Conservation (phyloP, 176 grass and related monocot genomes). For the Cenchrus americanus region DNA sequence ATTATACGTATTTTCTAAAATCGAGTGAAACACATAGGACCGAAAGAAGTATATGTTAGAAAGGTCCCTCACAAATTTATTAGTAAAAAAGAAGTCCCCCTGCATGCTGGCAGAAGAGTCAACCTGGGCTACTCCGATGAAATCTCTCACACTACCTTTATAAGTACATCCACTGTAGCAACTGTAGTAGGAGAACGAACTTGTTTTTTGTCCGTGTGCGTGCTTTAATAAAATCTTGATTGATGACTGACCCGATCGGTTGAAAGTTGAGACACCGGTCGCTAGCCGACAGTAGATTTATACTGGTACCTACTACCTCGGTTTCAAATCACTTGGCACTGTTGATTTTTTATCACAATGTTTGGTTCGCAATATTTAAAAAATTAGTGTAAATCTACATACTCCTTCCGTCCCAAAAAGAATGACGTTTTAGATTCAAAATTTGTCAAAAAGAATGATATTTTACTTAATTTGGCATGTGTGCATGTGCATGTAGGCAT, state of each 20-base stretch:
- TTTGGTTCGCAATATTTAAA: no score
- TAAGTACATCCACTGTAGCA: neutral
- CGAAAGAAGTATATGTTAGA: neutral
- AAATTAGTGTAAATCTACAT: no score
- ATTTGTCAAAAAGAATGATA: no score
- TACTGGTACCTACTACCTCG: no score
- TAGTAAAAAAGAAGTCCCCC: neutral
- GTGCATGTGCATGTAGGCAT: no score
- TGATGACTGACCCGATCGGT: neutral
- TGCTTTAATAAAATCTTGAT: neutral
- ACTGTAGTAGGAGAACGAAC: neutral
- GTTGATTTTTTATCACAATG: no score
- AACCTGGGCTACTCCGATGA: neutral
- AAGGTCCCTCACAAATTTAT: neutral
- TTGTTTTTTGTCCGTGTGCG: neutral
- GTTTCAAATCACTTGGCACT: no score
- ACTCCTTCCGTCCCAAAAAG: no score
- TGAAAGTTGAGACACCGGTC: slow-evolving; percentile 19
- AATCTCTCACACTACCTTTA: neutral
- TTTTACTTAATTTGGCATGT: no score
- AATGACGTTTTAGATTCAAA: no score
- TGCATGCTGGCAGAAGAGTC: neutral
- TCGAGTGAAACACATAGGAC: no score
- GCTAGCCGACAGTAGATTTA: neutral
- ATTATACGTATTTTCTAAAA: no score